These are phyloP conservation scores for Trichoderma guizhouense DNA, from an alignment of 2,329 filamentous ascomycete genomes.

Conservation along the genomic window DNA sequence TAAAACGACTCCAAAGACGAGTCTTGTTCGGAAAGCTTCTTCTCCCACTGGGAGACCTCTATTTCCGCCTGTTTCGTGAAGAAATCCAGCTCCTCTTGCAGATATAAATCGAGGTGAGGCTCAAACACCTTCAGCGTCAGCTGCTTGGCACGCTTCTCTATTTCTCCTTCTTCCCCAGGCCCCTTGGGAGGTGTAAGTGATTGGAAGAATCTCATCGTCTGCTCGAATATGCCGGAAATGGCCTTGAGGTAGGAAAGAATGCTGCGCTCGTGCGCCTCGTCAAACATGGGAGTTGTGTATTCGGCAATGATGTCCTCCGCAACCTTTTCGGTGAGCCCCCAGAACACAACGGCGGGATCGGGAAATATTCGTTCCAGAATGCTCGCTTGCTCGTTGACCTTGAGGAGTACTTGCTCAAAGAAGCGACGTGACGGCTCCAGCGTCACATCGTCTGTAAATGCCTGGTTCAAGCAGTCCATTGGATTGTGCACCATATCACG, in stretches of 20 bases:
- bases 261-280: slow-evolving; percentile 76
- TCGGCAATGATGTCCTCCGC: slow-evolving; percentile 82
- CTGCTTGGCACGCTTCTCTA: slow-evolving; percentile 62
- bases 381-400: slow-evolving; percentile 76
- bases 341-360: slow-evolving; percentile 65
- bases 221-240: slow-evolving; percentile 83
- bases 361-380: slow-evolving; percentile 84
- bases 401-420: slow-evolving; percentile 69
- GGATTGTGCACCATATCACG: slow-evolving; percentile 64
- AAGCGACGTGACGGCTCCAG: slow-evolving; percentile 79
- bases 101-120: slow-evolving; percentile 87
- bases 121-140: slow-evolving; percentile 76
- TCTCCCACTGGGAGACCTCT: slow-evolving; percentile 84
- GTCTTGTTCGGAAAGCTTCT: slow-evolving; percentile 85
- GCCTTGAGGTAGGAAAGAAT: slow-evolving; percentile 78
- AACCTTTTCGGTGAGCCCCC: slow-evolving; percentile 76
- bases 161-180: slow-evolving; percentile 49
- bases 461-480: slow-evolving; percentile 75
- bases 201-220: slow-evolving; percentile 73
- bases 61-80: slow-evolving; percentile 74
- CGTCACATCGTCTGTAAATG: slow-evolving; percentile 63
- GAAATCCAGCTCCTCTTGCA: slow-evolving; percentile 84
- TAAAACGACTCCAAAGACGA: slow-evolving; percentile 88
- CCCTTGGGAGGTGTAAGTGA: slow-evolving; percentile 65
- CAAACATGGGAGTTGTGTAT: slow-evolving; percentile 80